Evolutionary conservation across 2,329 filamentous ascomycete genomes (phyloP).

Genomic region (Trichophyton simii): DNA sequence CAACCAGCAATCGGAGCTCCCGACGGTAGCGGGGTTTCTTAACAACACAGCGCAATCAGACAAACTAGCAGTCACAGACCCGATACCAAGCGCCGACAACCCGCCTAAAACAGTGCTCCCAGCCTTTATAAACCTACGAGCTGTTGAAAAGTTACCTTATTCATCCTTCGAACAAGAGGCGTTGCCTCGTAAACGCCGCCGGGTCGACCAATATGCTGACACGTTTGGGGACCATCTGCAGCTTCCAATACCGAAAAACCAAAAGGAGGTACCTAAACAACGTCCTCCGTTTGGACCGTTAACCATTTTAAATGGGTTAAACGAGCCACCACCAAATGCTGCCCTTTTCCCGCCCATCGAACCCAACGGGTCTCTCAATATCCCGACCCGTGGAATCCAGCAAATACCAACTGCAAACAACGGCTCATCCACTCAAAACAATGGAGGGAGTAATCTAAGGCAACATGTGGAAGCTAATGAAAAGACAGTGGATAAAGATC

Average conservation of each 20-base stretch:
- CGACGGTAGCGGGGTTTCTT: slow-evolving; percentile 25
- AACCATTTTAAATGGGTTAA: slow-evolving; percentile 45
- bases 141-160: slow-evolving; percentile 33
- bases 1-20: slow-evolving; percentile 26
- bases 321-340: slow-evolving; percentile 51
- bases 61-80: slow-evolving; percentile 20
- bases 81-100: slow-evolving; percentile 20
- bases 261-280: slow-evolving; percentile 29
- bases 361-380: slow-evolving; percentile 32
- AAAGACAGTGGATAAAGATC: background rate
- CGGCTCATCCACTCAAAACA: background rate
- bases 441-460: slow-evolving; percentile 8
- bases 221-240: slow-evolving; percentile 35
- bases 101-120: slow-evolving; percentile 32
- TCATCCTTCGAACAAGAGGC: slow-evolving; percentile 29
- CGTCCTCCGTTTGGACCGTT: slow-evolving; percentile 34
- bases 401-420: background rate
- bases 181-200: slow-evolving; percentile 30
- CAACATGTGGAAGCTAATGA: slow-evolving; percentile 8
- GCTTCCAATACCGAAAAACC: slow-evolving; percentile 36
- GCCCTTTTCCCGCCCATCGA: slow-evolving; percentile 50
- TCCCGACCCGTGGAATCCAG: slow-evolving; percentile 21
- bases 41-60: slow-evolving; percentile 22
- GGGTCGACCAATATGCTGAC: slow-evolving; percentile 30
- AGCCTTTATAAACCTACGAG: slow-evolving; percentile 37